phyloP scores from a whole-genome alignment of 2,329 filamentous ascomycete species.

The Emergomyces africanus region DNA sequence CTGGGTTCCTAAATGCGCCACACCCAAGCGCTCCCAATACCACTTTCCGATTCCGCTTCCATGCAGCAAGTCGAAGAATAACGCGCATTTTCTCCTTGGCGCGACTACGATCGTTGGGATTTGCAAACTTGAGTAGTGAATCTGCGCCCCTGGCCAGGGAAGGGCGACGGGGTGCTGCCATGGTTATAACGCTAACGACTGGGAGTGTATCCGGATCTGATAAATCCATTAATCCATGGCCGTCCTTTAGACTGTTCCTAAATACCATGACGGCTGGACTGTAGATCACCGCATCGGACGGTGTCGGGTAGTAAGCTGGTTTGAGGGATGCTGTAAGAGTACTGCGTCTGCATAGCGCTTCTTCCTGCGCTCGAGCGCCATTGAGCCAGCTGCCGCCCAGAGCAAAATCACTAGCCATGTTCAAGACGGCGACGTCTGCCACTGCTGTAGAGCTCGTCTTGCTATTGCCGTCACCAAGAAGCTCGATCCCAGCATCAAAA shows the following conservation, averaged over 20 bases:
- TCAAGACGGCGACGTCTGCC: conserved; percentile 3
- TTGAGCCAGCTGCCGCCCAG: conserved; percentile 3
- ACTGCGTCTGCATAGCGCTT: conserved; percentile 7
- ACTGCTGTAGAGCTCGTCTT: not conserved
- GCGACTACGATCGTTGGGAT: conserved; percentile 1
- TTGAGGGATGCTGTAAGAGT: conserved; percentile 4
- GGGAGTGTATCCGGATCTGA: conserved; percentile 1
- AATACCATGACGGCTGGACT: conserved; percentile 6
- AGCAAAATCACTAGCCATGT: conserved; percentile 5
- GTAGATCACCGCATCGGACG: conserved; percentile 2
- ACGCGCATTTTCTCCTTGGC: conserved; percentile 7
- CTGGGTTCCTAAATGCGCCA: conserved; percentile 49
- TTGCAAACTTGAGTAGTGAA: not conserved
- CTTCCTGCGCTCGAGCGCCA: conserved; percentile 5
- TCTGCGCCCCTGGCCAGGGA: not conserved
- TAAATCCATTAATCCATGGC: conserved; percentile 4
- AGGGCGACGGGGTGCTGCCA: conserved; percentile 4
- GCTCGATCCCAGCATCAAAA: conserved; percentile 1
- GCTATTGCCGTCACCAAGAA: not conserved
- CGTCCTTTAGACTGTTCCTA: not conserved
- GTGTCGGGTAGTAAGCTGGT: conserved; percentile 4
- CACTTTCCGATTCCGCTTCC: conserved; percentile 4
- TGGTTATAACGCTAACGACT: conserved; percentile 6
- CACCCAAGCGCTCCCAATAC: conserved; percentile 54
- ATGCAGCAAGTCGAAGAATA: conserved; percentile 6